A percentile compares a stretch with the other conserved stretches of the same genome.
These are phyloP conservation scores for Arthrobotrys sphaeroides DNA, from an alignment of 2,329 filamentous ascomycete species.

Conservation along the genomic window DNA sequence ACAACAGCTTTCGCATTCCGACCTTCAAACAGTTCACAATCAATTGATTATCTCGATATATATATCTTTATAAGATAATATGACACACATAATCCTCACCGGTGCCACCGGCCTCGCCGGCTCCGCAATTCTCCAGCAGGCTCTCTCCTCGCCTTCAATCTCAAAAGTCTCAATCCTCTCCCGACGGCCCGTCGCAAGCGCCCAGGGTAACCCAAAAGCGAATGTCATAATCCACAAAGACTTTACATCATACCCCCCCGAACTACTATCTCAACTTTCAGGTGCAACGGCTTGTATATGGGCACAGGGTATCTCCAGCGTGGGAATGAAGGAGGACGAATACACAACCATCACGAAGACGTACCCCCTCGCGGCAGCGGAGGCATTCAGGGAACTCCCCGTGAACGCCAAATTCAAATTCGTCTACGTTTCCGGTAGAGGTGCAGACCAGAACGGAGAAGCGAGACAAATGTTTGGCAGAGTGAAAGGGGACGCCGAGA, in stretches of 20 bases:
- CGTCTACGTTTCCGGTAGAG: conserved; percentile 74
- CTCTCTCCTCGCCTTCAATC: conserved; percentile 67
- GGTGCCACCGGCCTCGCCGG: conserved; percentile 75
- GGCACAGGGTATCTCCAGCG: conserved; percentile 65
- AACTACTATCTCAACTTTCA: conserved; percentile 69
- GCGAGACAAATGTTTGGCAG: conserved; percentile 70
- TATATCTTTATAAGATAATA: conserved; percentile 57
- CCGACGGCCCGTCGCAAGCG: conserved; percentile 72
- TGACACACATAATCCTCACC: conserved; percentile 72
- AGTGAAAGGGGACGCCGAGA: conserved; percentile 75
- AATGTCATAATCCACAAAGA: conserved; percentile 75
- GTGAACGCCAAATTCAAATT: conserved; percentile 70
- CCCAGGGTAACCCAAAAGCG: conserved; percentile 70
- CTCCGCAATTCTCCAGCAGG: conserved; percentile 70
- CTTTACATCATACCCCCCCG: conserved; percentile 70
- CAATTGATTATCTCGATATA: conserved; percentile 59
- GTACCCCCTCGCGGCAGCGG: conserved; percentile 72
- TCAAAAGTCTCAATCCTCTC: conserved; percentile 75
- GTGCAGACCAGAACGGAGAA: conserved; percentile 59
- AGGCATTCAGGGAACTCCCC: conserved; percentile 68
- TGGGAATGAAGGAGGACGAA: conserved; percentile 62
- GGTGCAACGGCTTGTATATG: conserved; percentile 76
- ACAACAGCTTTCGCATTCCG: no score
- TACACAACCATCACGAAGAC: conserved; percentile 75
- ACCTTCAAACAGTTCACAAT: no score